Evolutionary conservation across 176 grass and related monocot genomes (phyloP), one percentile per base, ranked within the genome.

Genomic region (Rhynchospora tenuis): DNA sequence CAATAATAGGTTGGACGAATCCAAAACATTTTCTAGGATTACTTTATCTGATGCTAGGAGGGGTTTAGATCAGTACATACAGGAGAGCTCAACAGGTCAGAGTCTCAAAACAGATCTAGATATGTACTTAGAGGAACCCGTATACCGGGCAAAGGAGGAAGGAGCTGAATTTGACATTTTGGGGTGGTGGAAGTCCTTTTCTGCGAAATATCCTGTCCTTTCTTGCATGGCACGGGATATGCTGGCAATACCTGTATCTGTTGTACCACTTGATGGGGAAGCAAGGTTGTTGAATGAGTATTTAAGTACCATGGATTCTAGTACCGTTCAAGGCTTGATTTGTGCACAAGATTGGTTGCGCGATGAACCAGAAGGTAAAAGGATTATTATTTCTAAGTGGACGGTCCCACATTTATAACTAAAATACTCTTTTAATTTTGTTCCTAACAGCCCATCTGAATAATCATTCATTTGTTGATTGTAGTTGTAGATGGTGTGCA

Each of bases 51-150:
- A 99, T 89, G 93, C 96, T 78, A 93, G 89, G 28, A 88, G 92
- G 59, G 96, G 96, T 71, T 91, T 99, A 69, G 93, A 95, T 95
- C 91, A 99, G 86, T 99, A 99, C 86, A 92, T 99, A 83, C 88
- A 99, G 77, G 96, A 99, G 79, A 92, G 91, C 26, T 99, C 96
- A 70, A 91, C 96, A 62, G 91, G 93, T 57, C 96, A 99, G 83
- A 86, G 91, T 20, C 83, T 92, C 46, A 99, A 94, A 81, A 90
- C 96, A 67, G 96, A 99, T 86, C 83, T 99, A 80, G 96, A 95
- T 83, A 89, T 99, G 89, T 99, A 99, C 69, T 89, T 99, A 6
- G 96, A 99, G 86, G 96, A 99, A 83, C 86, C 91, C 8, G 93
- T 99, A 52, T 94, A 95, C 86, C 92, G 89, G 57, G 82, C 87